phyloP scores from a whole-genome alignment of 2,329 filamentous ascomycete species.

The Trichoderma oligosporum region DNA sequence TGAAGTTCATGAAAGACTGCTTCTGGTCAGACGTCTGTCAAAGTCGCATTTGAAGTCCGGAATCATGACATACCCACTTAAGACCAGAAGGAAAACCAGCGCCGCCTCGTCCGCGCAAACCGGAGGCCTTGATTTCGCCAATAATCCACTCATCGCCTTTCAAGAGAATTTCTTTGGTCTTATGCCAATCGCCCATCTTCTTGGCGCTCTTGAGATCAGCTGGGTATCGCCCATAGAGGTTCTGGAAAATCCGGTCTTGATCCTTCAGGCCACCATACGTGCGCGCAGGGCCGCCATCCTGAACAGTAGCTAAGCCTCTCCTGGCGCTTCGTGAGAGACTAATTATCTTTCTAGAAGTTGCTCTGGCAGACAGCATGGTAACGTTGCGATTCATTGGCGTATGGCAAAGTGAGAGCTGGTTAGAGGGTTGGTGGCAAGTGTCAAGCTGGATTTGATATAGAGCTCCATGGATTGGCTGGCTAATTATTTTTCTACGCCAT shows the following conservation, averaged over 20 bases:
- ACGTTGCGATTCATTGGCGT: conserved; percentile 26
- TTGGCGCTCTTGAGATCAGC: conserved; percentile 88
- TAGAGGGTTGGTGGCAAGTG: conserved; percentile 33
- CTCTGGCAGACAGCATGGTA: conserved; percentile 45
- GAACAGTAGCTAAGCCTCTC: conserved; percentile 76
- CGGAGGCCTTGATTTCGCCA: conserved; percentile 92
- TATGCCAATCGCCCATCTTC: conserved; percentile 99
- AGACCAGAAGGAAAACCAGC: conserved; percentile 96
- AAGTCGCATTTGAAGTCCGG: background rate
- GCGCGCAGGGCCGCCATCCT: conserved; percentile 66
- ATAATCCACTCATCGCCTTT: conserved; percentile 99
- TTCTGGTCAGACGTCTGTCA: conserved; percentile 14
- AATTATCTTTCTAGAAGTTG: conserved; percentile 39
- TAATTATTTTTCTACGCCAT: background rate
- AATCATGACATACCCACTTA: conserved; percentile 76
- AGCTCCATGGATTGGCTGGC: conserved; percentile 9
- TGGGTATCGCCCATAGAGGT: conserved; percentile 90
- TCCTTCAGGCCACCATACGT: conserved; percentile 85
- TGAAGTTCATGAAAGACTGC: conserved; percentile 99
- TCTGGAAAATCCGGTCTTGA: conserved; percentile 98
- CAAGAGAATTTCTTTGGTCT: conserved; percentile 95
- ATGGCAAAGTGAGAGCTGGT: conserved; percentile 29
- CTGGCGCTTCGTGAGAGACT: conserved; percentile 43
- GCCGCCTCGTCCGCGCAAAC: conserved; percentile 90
- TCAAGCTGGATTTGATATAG: conserved; percentile 12